Evolutionary conservation across 2,329 filamentous ascomycete species (phyloP), one percentile per base, ranked within the genome.

Genomic region (Acrocalymma vagum): DNA sequence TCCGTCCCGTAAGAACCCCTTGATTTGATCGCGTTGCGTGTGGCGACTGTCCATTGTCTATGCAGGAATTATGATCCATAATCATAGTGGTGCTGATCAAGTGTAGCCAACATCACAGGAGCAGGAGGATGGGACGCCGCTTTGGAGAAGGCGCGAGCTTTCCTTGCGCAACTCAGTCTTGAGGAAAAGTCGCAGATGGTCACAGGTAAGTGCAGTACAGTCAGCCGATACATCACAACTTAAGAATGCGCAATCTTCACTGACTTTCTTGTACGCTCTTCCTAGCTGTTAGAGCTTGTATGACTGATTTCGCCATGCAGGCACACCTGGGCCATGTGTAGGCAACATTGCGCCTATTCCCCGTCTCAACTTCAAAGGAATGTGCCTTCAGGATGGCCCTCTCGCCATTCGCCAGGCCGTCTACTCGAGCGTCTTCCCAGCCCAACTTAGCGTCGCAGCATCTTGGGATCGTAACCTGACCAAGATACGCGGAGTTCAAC

Each of bases 341-440:
- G 71, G 70, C 5, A 69, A 67, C 43, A 66, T 70, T 17, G 59
- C 60, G 21, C 59, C 61, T 20, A 67, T 74, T 14, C 44, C 58
- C 9, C 54, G 70, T 6, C 56, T 74, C 9, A 66, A 67, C 17
- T 73, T 71, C 51, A 63, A 53, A 9, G 70, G 70, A 10, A 53
- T 75, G 4, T 75, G 72, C 36, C 52, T 74, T 2, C 63, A 70
- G 13, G 72, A 74, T 43, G 71, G 65, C 6, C 62, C 67, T 21
- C 58, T 66, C 29, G 57, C 66, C 23, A 54, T 73, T 37, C 56
- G 65, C 15, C 62, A 60, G 35, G 53, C 54, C 1, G 34, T 43
- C 36, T 55, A 38, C 27, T 60, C 65, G 6, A 72, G 60, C 34
- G 68, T 67, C 7, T 74, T 70, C 41, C 61, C 71, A 8, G 65